Percentiles rank a stretch among this genome's conserved stretches.
Conservation (phyloP, 306 rosid species). For the Prosopis cineraria region DNA sequence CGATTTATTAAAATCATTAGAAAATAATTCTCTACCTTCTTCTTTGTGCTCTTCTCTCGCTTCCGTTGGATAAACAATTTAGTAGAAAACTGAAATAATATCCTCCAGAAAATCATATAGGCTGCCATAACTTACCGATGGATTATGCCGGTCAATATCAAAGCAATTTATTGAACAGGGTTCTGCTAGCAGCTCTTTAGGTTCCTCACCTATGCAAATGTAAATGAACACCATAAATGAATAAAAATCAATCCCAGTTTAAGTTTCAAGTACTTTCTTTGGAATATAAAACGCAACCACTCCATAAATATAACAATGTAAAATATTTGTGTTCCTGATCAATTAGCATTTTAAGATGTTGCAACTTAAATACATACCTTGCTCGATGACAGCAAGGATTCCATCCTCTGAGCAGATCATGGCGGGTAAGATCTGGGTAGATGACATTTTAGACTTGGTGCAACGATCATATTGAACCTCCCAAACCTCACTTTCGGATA, state of each 20-base stretch:
- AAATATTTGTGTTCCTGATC: constrained; percentile 6
- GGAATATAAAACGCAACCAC: neutral
- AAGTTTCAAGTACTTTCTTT: constrained; percentile 4
- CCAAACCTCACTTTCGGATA: constrained; percentile 96
- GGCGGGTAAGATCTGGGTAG: constrained; percentile 73
- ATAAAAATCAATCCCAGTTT: constrained; percentile 33
- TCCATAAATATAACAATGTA: neutral
- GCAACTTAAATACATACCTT: constrained; percentile 56
- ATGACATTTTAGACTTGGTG: constrained; percentile 66
- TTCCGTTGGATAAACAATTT: constrained; percentile 1
- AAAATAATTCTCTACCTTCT: constrained; percentile 2
- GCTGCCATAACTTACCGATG: constrained; percentile 63
- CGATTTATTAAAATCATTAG: constrained; percentile 32
- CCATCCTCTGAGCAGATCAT: constrained; percentile 96
- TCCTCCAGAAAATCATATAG: neutral
- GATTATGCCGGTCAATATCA: constrained; percentile 79
- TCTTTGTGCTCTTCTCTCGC: neutral
- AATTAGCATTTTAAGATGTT: constrained; percentile 23
- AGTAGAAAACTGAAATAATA: neutral
- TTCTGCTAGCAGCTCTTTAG: constrained; percentile 80
- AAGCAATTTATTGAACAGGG: constrained; percentile 94
- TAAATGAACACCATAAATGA: neutral
- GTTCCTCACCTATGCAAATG: constrained; percentile 63
- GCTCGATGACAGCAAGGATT: constrained; percentile 74
- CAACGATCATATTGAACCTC: constrained; percentile 86